Evolutionary conservation across 768 basidiomycete species (phyloP).

Genomic region (Auricularia sp.): DNA sequence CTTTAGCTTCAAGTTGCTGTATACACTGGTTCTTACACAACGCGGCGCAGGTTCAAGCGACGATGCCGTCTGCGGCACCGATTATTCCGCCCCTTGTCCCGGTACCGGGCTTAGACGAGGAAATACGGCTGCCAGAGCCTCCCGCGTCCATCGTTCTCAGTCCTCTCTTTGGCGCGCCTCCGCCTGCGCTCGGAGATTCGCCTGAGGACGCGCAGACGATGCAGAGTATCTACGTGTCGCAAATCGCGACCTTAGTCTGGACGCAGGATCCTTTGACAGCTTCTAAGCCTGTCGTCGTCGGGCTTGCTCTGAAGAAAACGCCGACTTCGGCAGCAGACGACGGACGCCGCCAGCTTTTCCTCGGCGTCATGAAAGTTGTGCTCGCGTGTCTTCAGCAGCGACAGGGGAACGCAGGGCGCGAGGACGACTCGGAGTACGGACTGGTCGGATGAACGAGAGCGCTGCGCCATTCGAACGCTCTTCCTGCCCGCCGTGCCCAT

Average conservation of each 20-base stretch:
- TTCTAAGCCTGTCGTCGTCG: slow-evolving; percentile 57
- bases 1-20: too few species aligned
- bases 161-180: slow-evolving; percentile 54
- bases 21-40: too few species aligned
- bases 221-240: slow-evolving; percentile 74
- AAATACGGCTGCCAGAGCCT: slow-evolving; percentile 40
- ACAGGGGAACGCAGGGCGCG: background rate
- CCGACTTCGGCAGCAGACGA: slow-evolving; percentile 18
- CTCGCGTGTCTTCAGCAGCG: background rate
- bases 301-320: slow-evolving; percentile 46
- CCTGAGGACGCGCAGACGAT: slow-evolving; percentile 61
- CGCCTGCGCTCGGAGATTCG: slow-evolving; percentile 30
- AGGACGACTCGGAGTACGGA: too few species aligned
- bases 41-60: slow-evolving; percentile 61
- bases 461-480: too few species aligned
- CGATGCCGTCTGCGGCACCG: slow-evolving; percentile 53
- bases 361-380: background rate
- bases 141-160: slow-evolving; percentile 66
- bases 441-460: too few species aligned
- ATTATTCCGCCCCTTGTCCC: slow-evolving; percentile 33
- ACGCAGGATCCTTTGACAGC: slow-evolving; percentile 26
- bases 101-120: slow-evolving; percentile 4
- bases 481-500: too few species aligned
- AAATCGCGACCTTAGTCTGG: slow-evolving; percentile 83
- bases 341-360: background rate